These are phyloP conservation scores for Colletotrichum shisoi DNA, from an alignment of 2,329 filamentous ascomycete species.

Conservation along the genomic window DNA sequence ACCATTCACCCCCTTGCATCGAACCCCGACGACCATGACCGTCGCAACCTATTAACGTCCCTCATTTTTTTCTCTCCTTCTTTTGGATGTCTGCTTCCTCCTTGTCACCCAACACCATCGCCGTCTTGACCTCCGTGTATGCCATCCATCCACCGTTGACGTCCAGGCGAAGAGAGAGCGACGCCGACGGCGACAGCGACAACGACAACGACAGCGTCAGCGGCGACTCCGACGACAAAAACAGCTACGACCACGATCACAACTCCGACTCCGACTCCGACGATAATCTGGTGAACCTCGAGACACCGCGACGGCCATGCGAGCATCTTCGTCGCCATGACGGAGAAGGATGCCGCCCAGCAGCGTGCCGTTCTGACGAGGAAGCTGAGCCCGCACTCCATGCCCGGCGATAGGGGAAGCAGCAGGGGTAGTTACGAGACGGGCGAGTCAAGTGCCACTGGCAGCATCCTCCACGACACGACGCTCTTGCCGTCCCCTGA, in stretches of 20 bases:
- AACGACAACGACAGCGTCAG: not conserved
- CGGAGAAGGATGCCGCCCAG: constrained; percentile 40
- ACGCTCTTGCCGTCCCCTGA: constrained; percentile 34
- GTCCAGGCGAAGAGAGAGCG: not conserved
- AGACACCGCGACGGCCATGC: constrained; percentile 39
- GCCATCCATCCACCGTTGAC: not conserved
- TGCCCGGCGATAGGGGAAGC: constrained; percentile 45
- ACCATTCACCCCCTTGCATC: constrained; percentile 34
- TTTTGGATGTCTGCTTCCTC: not conserved
- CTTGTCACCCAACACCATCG: not conserved
- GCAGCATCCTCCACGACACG: constrained; percentile 44
- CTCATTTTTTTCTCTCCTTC: not conserved
- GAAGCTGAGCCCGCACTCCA: constrained; percentile 33
- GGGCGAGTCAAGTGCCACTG: constrained; percentile 55
- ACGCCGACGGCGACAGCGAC: not conserved
- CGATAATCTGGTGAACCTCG: not conserved
- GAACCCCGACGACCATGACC: constrained; percentile 21
- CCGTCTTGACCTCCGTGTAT: not conserved
- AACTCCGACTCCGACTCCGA: not conserved
- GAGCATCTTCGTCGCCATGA: constrained; percentile 39
- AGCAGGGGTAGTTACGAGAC: constrained; percentile 54
- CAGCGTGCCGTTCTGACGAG: constrained; percentile 30
- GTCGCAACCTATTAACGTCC: constrained; percentile 27
- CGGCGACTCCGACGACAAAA: not conserved
- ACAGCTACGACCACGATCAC: not conserved